Evolutionary conservation across 2,329 filamentous ascomycete species (phyloP), one percentile per base, ranked within the genome.

Genomic region (Clonostachys rosea): DNA sequence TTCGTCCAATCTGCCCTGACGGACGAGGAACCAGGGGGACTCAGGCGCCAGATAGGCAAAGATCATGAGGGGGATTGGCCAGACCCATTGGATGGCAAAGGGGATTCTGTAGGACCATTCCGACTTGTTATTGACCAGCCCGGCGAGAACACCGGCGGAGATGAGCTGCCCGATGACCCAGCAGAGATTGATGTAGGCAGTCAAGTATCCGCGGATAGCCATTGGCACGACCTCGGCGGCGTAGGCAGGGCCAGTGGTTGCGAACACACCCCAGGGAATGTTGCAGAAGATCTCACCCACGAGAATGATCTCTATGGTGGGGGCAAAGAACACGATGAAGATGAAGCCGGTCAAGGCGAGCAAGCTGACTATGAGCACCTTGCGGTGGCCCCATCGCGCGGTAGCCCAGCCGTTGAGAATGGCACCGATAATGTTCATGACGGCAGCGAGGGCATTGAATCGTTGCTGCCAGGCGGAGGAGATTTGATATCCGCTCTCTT

Each of bases 391-490:
- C 50, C 60, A 71, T 44, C 55, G 61, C 24, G 62, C 59, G 1
- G 69, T 69, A 9, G 70, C 56, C 52, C 61, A 72, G 16, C 71
- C 71, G 55, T 73, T 72, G 6, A 70, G 35, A 44, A 71, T 45
- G 33, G 65, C 64, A 13, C 69, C 69, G 40, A 71, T 56, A 45
- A 72, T 68, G 51, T 64, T 67, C 43, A 56, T 60, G 30, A 69
- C 47, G 7, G 60, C 61, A 33, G 58, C 60, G 40, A 64, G 57
- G 43, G 58, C 60, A 53, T 66, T 67, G 42, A 81, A 64, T 3
- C 64, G 70, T 17, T 74, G 68, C 57, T 81, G 77, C 78, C 78
- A 81, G 5, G 66, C 55, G 3, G 74, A 68, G 5, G 68, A 68
- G 52, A 81, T 67, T 53, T 77, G 68, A 42, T 73, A 73, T 9